Evolutionary conservation across 495 filamentous ascomycete species (phyloP), one percentile per base, ranked within the genome.

Genomic region (Chlorociboria aeruginascens): DNA sequence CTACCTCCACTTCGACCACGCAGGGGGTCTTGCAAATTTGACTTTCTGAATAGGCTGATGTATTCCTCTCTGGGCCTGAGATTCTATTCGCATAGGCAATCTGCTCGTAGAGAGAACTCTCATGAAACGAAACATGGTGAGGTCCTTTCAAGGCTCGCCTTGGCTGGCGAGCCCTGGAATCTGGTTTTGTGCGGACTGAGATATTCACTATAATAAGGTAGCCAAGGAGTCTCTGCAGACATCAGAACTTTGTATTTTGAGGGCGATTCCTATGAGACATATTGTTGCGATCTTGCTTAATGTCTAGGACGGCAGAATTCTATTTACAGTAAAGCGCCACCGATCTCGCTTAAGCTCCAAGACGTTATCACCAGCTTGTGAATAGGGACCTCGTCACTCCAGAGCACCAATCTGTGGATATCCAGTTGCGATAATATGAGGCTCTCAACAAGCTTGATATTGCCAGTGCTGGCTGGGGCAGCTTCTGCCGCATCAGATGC

Each of bases 391-490:
- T 53, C 55, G 45, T 49, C 48, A 50, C 34, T 58, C 48, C 17
- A 17, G 17, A 17, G 44, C 40, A 42, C 41, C 43, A 34, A 31
- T 46, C 31, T 37, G 37, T 14, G 17, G 37, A 32, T 30, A 6
- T 14, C 13, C 47, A 44, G 43, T 47, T 42, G 25, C 50, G 14
- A 53, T 20, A 40, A 25, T 25, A 61, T 61, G 58, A 61, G 44
- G 49, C 55, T 61, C 40, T 46, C 51, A 25, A 45, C 46, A 45
- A 57, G 63, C 61, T 63, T 67, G 52, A 49, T 69, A 49, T 17
- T 69, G 30, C 61, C 66, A 43, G 57, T 60, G 14, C 46, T 66
- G 6, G 56, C 58, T 46, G 60, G 64, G 46, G 58, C 62, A 48
- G 59, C 58, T 43, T 54, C 54, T 40, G 59, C 64, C 16, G 13